Conservation (phyloP, 305 asterid genomes). For the Fraxinus latifolia region DNA sequence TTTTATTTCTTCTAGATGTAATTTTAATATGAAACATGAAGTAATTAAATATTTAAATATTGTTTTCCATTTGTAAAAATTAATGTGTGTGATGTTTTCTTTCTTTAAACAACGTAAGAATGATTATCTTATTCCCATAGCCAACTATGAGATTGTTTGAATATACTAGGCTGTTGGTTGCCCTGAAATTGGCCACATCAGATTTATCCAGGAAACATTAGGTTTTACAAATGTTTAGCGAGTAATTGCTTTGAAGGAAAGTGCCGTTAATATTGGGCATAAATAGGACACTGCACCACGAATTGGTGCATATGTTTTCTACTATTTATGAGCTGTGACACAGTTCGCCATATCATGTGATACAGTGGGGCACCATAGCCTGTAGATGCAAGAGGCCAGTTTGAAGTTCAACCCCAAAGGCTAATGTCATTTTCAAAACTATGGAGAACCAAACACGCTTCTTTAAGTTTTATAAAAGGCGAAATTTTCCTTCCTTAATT, state of each 20-base stretch:
- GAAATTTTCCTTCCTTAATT: neutral
- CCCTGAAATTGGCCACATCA: neutral
- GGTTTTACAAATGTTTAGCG: neutral
- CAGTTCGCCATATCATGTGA: neutral
- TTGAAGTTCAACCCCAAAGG: neutral
- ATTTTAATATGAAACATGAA: neutral
- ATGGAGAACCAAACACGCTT: neutral
- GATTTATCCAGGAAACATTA: neutral
- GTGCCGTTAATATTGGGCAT: neutral
- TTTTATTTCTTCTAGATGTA: neutral
- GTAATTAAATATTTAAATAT: slow-evolving; percentile 4
- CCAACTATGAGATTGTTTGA: neutral
- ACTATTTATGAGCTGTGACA: neutral
- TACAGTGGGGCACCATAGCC: neutral
- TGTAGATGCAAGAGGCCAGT: neutral
- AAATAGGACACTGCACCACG: neutral
- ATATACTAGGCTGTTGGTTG: neutral
- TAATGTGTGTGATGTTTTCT: neutral
- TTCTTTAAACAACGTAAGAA: neutral
- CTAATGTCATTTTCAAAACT: neutral
- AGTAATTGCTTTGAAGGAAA: neutral
- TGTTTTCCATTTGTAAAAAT: neutral
- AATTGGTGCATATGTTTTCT: neutral
- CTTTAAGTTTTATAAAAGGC: neutral
- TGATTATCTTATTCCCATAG: slow-evolving; percentile 1